Evolutionary conservation across 768 basidiomycete genomes (phyloP), one percentile per base, ranked within the genome.

Genomic region (Lentinula boryana): DNA sequence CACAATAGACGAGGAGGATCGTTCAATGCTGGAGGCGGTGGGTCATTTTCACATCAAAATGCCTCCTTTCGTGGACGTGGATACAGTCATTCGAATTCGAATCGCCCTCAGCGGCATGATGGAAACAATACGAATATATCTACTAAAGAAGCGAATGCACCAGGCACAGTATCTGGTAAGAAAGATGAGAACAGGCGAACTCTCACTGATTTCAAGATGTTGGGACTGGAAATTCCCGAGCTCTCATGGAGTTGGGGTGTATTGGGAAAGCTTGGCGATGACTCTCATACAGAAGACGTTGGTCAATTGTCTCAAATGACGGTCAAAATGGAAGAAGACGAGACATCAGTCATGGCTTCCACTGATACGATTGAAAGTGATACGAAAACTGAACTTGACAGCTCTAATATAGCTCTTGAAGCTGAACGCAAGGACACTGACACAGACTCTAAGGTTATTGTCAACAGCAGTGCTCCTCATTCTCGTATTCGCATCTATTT

Each of bases 181-280:
- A 89, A 88, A 74, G 90, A 92, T 70, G 91, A 93, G 73, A 89
- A 89, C 70, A 84, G 88, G 69, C 85, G 93, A 68, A 97, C 95
- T 33, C 86, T 99, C 66, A 98, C 95, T 40, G 96, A 98, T 76
- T 99, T 99, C 84, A 93, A 96, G 76, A 94, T 99, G 71, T 80
- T 95, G 69, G 95, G 91, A 31, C 80, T 98, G 66, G 86, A 91
- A 70, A 89, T 97, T 65, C 84, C 80, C 67, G 87, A 89, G 65
- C 76, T 97, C 61, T 78, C 76, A 65, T 98, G 96, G 96, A 82
- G 78, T 54, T 98, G 96, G 96, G 93, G 94, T 62, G 66, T 77
- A 55, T 68, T 85, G 56, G 84, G 83, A 35, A 66, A 68, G 40
- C 60, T 66, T 54, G 63, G 74, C 50, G 78, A 76, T 63, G 62